Evolutionary conservation across 495 filamentous ascomycete species (phyloP).

Genomic region (Aspergillus sclerotiicarbonarius): DNA sequence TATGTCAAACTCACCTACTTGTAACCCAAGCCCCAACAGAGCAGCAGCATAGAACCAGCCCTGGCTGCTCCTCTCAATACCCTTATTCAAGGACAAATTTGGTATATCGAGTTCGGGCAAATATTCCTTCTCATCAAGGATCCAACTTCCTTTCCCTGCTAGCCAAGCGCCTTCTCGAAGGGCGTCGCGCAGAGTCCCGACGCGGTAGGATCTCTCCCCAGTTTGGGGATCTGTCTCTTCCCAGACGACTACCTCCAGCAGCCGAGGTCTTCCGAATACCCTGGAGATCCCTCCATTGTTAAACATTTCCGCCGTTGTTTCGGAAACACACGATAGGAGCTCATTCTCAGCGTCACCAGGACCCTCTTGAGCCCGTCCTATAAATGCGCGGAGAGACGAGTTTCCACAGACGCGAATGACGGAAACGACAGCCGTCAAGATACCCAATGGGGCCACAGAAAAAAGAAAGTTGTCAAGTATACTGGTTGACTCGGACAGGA

Average conservation of each 20-base stretch:
- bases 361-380: conserved; percentile 50
- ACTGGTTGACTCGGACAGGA: conserved; percentile 51
- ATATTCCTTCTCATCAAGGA: conserved; percentile 16
- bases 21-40: conserved; percentile 27
- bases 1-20: conserved; percentile 27
- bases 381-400: conserved; percentile 49
- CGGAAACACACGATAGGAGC: conserved; percentile 42
- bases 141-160: conserved; percentile 3
- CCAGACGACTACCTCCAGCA: conserved; percentile 41
- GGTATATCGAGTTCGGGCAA: conserved; percentile 39
- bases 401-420: conserved; percentile 54
- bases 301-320: conserved; percentile 43
- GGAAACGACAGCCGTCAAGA: conserved; percentile 53
- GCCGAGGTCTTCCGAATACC: conserved; percentile 39
- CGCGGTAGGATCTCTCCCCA: conserved; percentile 15
- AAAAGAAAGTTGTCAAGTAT: conserved; percentile 54
- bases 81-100: conserved; percentile 49
- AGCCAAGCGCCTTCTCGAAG: conserved; percentile 28
- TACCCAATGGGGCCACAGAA: conserved; percentile 52
- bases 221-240: conserved; percentile 21
- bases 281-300: conserved; percentile 42
- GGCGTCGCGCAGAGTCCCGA: conserved; percentile 33
- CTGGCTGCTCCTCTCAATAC: conserved; percentile 31
- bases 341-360: conserved; percentile 41
- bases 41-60: conserved; percentile 38